Percentiles rank a stretch among this genome's conserved stretches.
phyloP scores from a whole-genome alignment of 2,329 filamentous ascomycete genomes.

The Penicillium sp. region DNA sequence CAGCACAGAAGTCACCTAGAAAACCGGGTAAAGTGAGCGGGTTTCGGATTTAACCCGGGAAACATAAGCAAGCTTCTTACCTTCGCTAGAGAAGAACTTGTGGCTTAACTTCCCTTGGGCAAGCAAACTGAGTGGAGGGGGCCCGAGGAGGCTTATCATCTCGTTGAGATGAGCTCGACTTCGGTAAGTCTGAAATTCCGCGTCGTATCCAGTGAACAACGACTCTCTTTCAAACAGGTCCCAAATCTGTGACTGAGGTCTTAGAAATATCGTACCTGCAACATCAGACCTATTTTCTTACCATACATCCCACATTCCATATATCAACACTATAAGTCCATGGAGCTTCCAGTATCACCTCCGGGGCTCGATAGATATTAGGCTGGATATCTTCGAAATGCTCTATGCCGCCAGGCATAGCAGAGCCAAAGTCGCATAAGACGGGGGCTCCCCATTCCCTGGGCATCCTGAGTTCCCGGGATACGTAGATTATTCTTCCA shows the following conservation, averaged over 20 bases:
- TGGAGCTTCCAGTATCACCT: slow-evolving; percentile 47
- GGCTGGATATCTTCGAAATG: slow-evolving; percentile 33
- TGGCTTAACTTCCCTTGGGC: slow-evolving; percentile 27
- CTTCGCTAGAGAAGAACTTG: no score
- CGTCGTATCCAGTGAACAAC: slow-evolving; percentile 45
- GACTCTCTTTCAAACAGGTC: slow-evolving; percentile 47
- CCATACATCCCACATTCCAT: slow-evolving; percentile 53
- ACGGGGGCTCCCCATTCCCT: slow-evolving; percentile 35
- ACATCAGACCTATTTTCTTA: slow-evolving; percentile 27
- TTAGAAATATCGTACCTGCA: no score
- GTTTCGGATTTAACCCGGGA: no score
- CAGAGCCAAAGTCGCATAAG: slow-evolving; percentile 52
- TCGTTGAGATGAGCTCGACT: slow-evolving; percentile 49
- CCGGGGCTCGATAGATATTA: slow-evolving; percentile 37
- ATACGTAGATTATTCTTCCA: slow-evolving; percentile 44
- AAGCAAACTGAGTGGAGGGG: slow-evolving; percentile 40
- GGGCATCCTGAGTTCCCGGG: slow-evolving; percentile 39
- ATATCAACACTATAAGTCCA: slow-evolving; percentile 52
- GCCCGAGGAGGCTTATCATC: slow-evolving; percentile 47
- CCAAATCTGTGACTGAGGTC: slow-evolving; percentile 46
- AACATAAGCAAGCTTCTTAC: no score
- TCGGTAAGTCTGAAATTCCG: slow-evolving; percentile 39
- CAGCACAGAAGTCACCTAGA: background rate
- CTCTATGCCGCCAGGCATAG: slow-evolving; percentile 35
- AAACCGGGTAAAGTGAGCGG: no score